Evolutionary conservation across 345 rosid species (phyloP).

Genomic region (Salix caprea): DNA sequence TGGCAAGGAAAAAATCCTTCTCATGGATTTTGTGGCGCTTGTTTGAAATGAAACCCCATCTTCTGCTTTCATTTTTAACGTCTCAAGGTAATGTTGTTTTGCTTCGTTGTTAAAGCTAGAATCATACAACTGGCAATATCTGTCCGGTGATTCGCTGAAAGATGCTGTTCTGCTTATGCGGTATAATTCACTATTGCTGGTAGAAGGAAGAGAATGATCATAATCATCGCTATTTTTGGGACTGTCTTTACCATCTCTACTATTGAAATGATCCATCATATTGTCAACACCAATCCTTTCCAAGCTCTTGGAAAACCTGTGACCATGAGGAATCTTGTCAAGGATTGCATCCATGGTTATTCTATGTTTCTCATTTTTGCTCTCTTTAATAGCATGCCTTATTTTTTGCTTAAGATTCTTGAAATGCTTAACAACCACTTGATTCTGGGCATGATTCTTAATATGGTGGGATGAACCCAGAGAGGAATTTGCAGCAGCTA

Average conservation of each 20-base stretch:
- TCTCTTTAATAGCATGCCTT: slow-evolving; percentile 50
- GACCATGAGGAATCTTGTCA: slow-evolving; percentile 66
- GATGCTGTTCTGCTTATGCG: slow-evolving; percentile 50
- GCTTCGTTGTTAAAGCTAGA: slow-evolving; percentile 41
- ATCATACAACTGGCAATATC: slow-evolving; percentile 60
- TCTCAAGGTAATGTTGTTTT: slow-evolving; percentile 32
- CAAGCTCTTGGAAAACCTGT: slow-evolving; percentile 50
- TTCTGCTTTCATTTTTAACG: slow-evolving; percentile 22
- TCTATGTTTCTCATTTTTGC: slow-evolving; percentile 58
- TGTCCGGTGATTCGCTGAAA: slow-evolving; percentile 51
- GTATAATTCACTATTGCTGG: slow-evolving; percentile 5
- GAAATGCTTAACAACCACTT: slow-evolving; percentile 48
- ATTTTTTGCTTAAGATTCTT: slow-evolving; percentile 68
- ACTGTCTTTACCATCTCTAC: slow-evolving; percentile 16
- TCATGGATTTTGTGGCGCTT: slow-evolving; percentile 31
- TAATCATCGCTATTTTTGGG: slow-evolving; percentile 11
- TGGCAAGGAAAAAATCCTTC: slow-evolving; percentile 61
- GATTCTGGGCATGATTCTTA: slow-evolving; percentile 36
- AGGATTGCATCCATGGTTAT: slow-evolving; percentile 78
- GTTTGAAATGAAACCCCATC: slow-evolving; percentile 21
- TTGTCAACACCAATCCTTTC: slow-evolving; percentile 33
- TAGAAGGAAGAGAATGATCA: slow-evolving; percentile 4
- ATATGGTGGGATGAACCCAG: slow-evolving; percentile 26
- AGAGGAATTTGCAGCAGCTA: slow-evolving; percentile 25
- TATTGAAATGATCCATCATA: slow-evolving; percentile 20